These are phyloP conservation scores for Fonsecaea nubica DNA, from an alignment of 2,329 filamentous ascomycete genomes.

Conservation along the genomic window DNA sequence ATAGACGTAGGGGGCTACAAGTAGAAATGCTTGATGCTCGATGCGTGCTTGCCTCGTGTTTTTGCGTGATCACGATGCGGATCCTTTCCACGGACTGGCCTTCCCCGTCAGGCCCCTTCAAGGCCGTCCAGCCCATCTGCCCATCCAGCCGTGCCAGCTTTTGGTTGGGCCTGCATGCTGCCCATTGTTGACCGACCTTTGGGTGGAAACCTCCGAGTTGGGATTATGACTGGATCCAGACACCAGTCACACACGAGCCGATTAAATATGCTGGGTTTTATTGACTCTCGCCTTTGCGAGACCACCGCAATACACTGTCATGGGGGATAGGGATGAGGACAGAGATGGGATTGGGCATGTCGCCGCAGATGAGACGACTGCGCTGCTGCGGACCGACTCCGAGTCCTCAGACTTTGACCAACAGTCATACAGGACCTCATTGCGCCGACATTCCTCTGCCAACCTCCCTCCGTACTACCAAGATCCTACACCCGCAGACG, in stretches of 20 bases:
- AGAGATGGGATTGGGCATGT: not conserved
- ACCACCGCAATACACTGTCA: not conserved
- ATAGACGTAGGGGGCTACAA: not conserved
- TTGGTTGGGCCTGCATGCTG: not conserved
- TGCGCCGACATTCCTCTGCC: conserved; percentile 15
- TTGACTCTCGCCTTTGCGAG: conserved; percentile 1
- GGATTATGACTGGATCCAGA: not conserved
- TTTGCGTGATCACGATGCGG: conserved; percentile 15
- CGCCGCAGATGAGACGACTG: conserved; percentile 18
- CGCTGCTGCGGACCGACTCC: conserved; percentile 12
- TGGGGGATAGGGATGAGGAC: not conserved
- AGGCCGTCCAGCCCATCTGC: not conserved
- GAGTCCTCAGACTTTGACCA: not conserved
- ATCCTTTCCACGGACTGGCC: not conserved
- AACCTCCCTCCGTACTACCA: conserved; percentile 20
- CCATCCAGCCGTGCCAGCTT: not conserved
- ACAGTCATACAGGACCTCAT: conserved; percentile 4
- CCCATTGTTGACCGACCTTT: conserved; percentile 6
- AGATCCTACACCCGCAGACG: not conserved
- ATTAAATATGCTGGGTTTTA: not conserved
- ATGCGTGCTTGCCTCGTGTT: conserved; percentile 5
- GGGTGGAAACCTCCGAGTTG: not conserved
- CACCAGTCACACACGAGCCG: not conserved
- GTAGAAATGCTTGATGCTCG: not conserved
- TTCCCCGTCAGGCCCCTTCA: not conserved